Evolutionary conservation across 192 early-diverging fungal species (phyloP), one percentile per base, ranked within the genome.

Genomic region (Radiomyces spectabilis): DNA sequence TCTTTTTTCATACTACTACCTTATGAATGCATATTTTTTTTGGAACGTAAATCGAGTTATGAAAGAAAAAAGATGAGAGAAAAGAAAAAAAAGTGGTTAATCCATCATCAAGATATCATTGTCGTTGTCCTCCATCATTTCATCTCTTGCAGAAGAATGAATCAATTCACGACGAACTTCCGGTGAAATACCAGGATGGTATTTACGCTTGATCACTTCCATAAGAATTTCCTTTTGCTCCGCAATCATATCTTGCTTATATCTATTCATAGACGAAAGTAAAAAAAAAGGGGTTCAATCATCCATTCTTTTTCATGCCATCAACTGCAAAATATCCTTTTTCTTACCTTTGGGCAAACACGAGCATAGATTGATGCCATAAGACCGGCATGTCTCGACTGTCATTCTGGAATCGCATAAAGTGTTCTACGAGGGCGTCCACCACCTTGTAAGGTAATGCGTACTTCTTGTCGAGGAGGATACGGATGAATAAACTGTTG

Each of bases 401-500:
- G 58, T 93, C 90, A 46, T 77, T 84, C 73, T 86, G 85, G 80
- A 98, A 96, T 37, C 88, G 76, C 57, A 89, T 60, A 74, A 95
- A 97, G 73, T 98, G 96, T 69, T 89, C 86, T n/a, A 98, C 96
- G 29, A 98, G 63, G 22, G 87, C 83, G 63, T 97, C 94, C 15
- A 98, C 85, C 19, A 96, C 94, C 74, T 94, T 94, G 83, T 84
- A 98, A 1, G 94, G 96, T 60, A 97, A 73, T 1, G 96, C 94
- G 52, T 97, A 97, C 71, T 98, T 98, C 61, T 97, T 98, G 71
- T 98, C 96, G 16, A 98, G 77, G 42, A 98, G 73, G 42, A 98
- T 78, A 46, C 94, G 92, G 52, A 98, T 93, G 65, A 98, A 98
- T 59, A 96, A 71, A 40, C 80, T 85, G 67, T 91, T 94, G 52